Base-by-base conservation (phyloP, 139 green algal genomes). In the Chlorella sp. region DNA sequence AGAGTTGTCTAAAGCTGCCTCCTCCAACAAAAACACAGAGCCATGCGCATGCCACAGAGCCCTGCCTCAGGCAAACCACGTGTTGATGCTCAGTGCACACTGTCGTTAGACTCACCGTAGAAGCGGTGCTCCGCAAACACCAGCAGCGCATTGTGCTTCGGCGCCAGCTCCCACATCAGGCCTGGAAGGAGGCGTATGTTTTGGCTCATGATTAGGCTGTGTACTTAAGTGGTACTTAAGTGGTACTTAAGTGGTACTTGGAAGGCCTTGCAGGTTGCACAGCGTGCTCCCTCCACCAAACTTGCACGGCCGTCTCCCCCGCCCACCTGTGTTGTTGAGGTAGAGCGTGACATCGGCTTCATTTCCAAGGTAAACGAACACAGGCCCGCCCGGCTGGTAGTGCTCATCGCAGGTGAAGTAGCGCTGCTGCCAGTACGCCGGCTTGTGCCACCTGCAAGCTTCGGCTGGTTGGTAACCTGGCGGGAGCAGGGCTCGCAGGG, bases 281-380 rank as follows among this genome's bases (percentile, higher is more conserved):
- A 14, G 56, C 22, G 56, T 3, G 56, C 56, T 20, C 56, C 56
- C 56, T 20, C 3, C 56, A 20, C 56, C 56, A 14, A 65, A 26
- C 56, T 65, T 24, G 3, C 7, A 65, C 9, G 56, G 3, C 56
- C 6, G 22, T 16, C 56, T 20, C 56, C 56, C 56, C 28, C 1
- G 3, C 80, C 28, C 51, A 80, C 88, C 91, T 11, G 91, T 92
- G 74, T 88, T 88, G 83, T 94, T 90, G 0, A 92, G 56, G 76
- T 93, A 94, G 9, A 90, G 84, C 30, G 85, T 90, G 17, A 98
- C 96, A 73, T 98, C 92, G 58, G 51, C 75, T 41, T 65, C 75
- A 30, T 78, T 78, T 30, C 72, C 96, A 0, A 96, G 40, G 86
- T 98, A 98, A 56, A 98, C 94, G 77, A 97, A 98, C 17, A 98